Evolutionary conservation across 2,329 filamentous ascomycete genomes (phyloP).

Genomic region (Periconia macrospinosa): DNA sequence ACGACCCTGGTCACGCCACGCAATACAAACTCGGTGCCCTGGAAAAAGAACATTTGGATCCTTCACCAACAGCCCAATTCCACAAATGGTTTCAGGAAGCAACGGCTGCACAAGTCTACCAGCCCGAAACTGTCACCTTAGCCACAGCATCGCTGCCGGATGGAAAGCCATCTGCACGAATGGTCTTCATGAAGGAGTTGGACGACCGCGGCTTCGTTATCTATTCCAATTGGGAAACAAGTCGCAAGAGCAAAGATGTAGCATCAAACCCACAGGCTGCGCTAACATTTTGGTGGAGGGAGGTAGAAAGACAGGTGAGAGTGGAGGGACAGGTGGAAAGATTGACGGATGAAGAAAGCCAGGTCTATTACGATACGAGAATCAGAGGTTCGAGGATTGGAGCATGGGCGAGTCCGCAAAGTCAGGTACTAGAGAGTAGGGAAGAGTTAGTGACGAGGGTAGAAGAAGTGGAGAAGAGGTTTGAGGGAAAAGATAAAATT

Average conservation of each 20-base stretch:
- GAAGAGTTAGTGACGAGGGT: slow-evolving; percentile 77
- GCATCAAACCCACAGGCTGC: slow-evolving; percentile 74
- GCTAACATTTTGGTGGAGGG: slow-evolving; percentile 89
- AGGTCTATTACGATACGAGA: slow-evolving; percentile 64
- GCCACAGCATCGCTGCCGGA: slow-evolving; percentile 82
- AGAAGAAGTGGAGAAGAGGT: slow-evolving; percentile 72
- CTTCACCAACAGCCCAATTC: slow-evolving; percentile 79
- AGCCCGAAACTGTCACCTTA: slow-evolving; percentile 87
- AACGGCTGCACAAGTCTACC: slow-evolving; percentile 61
- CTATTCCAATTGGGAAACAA: slow-evolving; percentile 90
- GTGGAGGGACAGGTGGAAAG: slow-evolving; percentile 78
- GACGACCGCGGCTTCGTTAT: slow-evolving; percentile 82
- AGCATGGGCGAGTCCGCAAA: slow-evolving; percentile 93
- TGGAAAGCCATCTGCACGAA: slow-evolving; percentile 79
- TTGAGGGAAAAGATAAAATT: slow-evolving; percentile 75
- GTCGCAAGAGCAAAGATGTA: slow-evolving; percentile 68
- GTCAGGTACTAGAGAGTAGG: slow-evolving; percentile 70
- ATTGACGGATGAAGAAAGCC: slow-evolving; percentile 70
- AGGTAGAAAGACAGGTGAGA: slow-evolving; percentile 84
- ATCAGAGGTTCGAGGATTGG: slow-evolving; percentile 83
- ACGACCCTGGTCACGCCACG: slow-evolving; percentile 65
- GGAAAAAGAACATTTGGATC: slow-evolving; percentile 60
- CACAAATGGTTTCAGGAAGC: slow-evolving; percentile 84
- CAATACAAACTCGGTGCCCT: slow-evolving; percentile 75
- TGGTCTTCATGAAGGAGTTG: slow-evolving; percentile 95